Conservation (phyloP, 1,284 basidiomycete species). For the Ceratobasidium papillatum region DNA sequence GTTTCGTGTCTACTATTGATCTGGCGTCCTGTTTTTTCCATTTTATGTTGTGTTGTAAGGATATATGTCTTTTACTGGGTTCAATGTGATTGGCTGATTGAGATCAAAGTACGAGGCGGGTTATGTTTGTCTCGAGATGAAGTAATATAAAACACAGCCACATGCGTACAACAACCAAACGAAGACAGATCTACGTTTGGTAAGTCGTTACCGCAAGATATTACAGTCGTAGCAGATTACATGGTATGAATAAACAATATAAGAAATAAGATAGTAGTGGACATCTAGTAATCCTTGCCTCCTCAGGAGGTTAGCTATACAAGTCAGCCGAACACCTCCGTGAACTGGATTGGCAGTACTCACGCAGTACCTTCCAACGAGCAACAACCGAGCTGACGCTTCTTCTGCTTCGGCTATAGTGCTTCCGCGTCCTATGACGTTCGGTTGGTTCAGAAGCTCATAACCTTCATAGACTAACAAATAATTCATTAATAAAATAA, state of each 20-base stretch:
- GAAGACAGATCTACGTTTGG: neutral
- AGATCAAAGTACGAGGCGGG: neutral
- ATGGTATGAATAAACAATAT: too few relatives aligned
- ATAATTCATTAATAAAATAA: neutral
- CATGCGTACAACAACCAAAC: neutral
- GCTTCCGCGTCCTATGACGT: neutral
- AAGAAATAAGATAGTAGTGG: too few relatives aligned
- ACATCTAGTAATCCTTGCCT: too few relatives aligned
- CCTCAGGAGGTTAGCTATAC: neutral
- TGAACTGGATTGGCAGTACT: neutral
- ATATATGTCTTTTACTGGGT: neutral
- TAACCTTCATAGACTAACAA: neutral
- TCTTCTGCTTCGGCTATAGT: neutral
- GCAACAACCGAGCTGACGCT: neutral
- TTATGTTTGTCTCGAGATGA: slow-evolving; percentile 4
- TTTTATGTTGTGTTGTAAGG: neutral
- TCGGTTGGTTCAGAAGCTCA: neutral
- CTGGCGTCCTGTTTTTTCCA: neutral
- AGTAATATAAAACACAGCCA: neutral
- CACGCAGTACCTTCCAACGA: neutral
- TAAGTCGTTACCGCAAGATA: too few relatives aligned
- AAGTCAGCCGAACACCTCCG: neutral
- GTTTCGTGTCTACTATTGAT: neutral
- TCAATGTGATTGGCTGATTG: neutral
- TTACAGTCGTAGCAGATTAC: too few relatives aligned